Evolutionary conservation across 2,329 filamentous ascomycete species (phyloP), one percentile per base, ranked within the genome.

Genomic region (Monosporascus sp.): DNA sequence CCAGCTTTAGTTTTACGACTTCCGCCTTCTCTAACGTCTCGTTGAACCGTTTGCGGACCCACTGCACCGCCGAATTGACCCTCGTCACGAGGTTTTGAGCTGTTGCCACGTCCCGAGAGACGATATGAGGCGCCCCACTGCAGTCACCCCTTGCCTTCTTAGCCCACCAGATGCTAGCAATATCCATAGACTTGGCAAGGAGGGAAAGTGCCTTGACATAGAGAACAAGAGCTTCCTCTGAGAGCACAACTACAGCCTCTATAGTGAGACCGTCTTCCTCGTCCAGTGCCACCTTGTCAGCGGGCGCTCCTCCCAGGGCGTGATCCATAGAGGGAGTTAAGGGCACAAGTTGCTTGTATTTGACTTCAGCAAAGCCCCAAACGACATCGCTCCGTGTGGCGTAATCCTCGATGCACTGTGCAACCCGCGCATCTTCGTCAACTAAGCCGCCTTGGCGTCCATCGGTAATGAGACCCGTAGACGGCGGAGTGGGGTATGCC

Each of bases 21-120:
- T 97, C 93, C 1, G 92, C 92, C 74, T 99, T 99, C 72, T 97
- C 92, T 56, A 97, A 76, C 40, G 96, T 94, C 68, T 97, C 94
- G 67, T 99, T 99, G 78, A 99, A 99, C 5, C 93, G 89, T 60
- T 80, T 82, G 37, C 94, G 89, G 52, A 96, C 87, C 94, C 93
- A 99, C 69, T 97, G 93, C 0, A 99, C 94, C 8, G 95, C 91
- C 41, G 87, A 88, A 66, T 96, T 97, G 70, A 99, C 91, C 48
- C 91, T 85, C 48, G 83, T 79, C 2, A 82, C 80, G 14, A 84
- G 71, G 16, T 79, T 76, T 50, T 82, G 79, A 47, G 66, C 69
- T 50, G 70, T 71, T 11, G 72, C 64, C 14, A 78, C 66, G 27
- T 76, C 74, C 49, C 67, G 69, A 57, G 65, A 68, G 63, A 70